Conservation (phyloP, 495 filamentous ascomycete species). For the Pyrenula massariospora region DNA sequence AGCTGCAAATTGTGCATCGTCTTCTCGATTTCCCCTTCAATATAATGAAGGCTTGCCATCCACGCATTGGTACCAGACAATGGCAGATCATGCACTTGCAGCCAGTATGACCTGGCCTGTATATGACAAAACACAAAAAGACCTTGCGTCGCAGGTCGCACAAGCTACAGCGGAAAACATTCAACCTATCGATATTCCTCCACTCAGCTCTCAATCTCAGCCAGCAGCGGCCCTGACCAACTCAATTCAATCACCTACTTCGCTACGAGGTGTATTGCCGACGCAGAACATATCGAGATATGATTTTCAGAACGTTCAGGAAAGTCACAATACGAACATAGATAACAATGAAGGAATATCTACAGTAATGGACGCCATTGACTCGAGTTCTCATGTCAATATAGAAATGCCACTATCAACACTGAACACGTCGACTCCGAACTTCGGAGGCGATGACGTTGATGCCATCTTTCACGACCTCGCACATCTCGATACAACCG, state of each 20-base stretch:
- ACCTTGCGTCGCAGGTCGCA: too few relatives aligned
- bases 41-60: background rate
- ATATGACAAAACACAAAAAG: background rate
- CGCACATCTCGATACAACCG: constrained; percentile 47
- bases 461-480: constrained; percentile 54
- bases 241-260: too few relatives aligned
- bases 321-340: background rate
- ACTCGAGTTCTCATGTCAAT: background rate
- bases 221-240: too few relatives aligned
- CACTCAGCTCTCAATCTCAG: background rate
- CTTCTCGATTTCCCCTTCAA: background rate
- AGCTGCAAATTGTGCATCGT: background rate
- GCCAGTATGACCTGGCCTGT: background rate
- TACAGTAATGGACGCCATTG: background rate
- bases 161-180: too few relatives aligned
- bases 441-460: constrained; percentile 21
- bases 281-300: background rate
- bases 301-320: background rate
- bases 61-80: background rate
- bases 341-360: background rate
- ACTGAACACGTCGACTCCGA: background rate
- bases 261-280: too few relatives aligned
- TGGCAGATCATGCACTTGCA: background rate
- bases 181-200: too few relatives aligned
- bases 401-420: background rate